Evolutionary conservation across 163 green algal genomes (phyloP).

Genomic region (Trebouxia gelatinosa): DNA sequence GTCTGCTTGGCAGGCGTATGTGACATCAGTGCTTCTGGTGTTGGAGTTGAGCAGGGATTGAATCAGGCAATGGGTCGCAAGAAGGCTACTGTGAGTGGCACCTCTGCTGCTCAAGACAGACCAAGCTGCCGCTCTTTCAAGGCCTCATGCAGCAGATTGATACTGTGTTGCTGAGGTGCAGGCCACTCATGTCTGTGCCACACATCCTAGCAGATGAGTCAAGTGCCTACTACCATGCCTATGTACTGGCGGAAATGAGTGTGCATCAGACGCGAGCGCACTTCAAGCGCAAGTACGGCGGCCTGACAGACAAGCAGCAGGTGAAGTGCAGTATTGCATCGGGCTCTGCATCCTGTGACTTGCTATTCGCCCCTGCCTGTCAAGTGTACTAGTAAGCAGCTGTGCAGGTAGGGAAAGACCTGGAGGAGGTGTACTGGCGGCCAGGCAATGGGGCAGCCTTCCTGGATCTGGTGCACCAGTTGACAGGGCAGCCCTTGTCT

Average conservation of each 20-base stretch:
- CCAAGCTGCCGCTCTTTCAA: no score
- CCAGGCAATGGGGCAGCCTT: slow-evolving; percentile 73
- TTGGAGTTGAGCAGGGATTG: no score
- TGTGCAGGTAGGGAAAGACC: neutral
- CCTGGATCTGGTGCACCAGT: slow-evolving; percentile 67
- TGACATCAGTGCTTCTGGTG: no score
- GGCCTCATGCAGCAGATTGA: no score
- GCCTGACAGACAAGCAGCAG: slow-evolving; percentile 69
- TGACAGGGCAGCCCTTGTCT: slow-evolving; percentile 55
- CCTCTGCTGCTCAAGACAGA: no score
- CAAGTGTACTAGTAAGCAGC: neutral
- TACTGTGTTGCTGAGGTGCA: slow-evolving; percentile 15
- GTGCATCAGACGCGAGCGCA: slow-evolving; percentile 69
- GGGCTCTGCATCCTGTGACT: neutral
- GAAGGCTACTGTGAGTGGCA: no score
- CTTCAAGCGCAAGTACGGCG: slow-evolving; percentile 64
- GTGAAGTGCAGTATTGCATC: no score
- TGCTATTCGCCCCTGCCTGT: neutral
- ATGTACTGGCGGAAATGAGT: slow-evolving; percentile 74
- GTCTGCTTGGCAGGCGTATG: no score
- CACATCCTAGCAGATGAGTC: slow-evolving; percentile 78
- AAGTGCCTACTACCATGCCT: slow-evolving; percentile 65
- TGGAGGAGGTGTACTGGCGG: slow-evolving; percentile 32
- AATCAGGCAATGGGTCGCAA: no score
- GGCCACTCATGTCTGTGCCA: slow-evolving; percentile 72